phyloP scores from a whole-genome alignment of 768 basidiomycete species.

The Coprinopsis marcescibilis region DNA sequence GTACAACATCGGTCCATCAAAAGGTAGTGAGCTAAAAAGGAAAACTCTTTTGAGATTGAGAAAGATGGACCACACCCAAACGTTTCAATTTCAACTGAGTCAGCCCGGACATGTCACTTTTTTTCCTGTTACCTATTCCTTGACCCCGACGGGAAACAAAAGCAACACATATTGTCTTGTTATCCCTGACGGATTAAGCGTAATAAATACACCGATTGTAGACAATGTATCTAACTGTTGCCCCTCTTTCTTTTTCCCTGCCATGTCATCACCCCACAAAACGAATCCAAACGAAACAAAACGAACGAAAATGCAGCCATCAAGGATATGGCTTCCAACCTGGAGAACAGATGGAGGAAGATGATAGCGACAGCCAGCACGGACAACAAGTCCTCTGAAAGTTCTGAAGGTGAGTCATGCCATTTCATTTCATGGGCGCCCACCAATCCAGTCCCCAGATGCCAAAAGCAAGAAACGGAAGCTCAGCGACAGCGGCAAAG shows the following conservation, averaged over 20 bases:
- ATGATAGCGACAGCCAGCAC: conserved; percentile 42
- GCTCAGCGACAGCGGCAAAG: conserved; percentile 31
- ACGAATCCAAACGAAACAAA: conserved; percentile 1
- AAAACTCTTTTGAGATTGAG: conserved; percentile 8
- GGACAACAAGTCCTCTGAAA: conserved; percentile 34
- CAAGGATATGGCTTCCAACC: conserved; percentile 90
- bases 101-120: neutral
- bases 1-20: too few relatives aligned
- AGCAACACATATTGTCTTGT: conserved; percentile 2
- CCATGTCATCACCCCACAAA: conserved; percentile 1
- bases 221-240: conserved; percentile 67
- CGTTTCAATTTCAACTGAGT: neutral
- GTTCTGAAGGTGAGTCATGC: conserved; percentile 20
- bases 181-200: conserved; percentile 26
- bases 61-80: neutral
- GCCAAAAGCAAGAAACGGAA: conserved; percentile 72
- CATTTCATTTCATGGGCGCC: conserved; percentile 16
- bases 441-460: conserved; percentile 31
- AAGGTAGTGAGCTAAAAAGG: too few relatives aligned
- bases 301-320: conserved; percentile 52
- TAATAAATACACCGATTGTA: too few relatives aligned
- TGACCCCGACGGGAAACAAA: conserved; percentile 1
- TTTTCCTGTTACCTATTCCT: conserved; percentile 8
- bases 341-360: conserved; percentile 78
- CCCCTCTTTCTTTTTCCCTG: conserved; percentile 27